These are phyloP conservation scores for Xylaria sp. DNA, from an alignment of 495 filamentous ascomycete genomes.

Conservation along the genomic window DNA sequence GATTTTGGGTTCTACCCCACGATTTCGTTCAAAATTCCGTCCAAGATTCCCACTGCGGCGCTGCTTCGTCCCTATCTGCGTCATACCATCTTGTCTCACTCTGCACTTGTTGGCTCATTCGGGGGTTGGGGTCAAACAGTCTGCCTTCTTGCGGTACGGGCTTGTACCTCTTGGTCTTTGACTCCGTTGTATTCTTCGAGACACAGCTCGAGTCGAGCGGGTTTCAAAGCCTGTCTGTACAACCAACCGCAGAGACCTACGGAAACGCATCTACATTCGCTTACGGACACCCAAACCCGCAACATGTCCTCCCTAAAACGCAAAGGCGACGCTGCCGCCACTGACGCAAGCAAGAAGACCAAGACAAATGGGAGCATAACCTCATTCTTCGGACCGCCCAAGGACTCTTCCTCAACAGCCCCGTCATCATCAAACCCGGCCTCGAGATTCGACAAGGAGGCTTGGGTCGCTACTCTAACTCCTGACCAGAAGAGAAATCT, in stretches of 20 bases:
- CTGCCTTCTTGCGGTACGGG: background rate
- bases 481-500: conserved; percentile 83
- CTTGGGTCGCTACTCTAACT: conserved; percentile 81
- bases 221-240: background rate
- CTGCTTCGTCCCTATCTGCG: conserved; percentile 3
- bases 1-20: background rate
- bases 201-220: background rate
- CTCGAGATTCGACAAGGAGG: conserved; percentile 80
- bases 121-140: background rate
- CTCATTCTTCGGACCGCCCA: conserved; percentile 60
- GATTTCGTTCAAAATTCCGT: background rate
- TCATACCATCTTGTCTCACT: conserved; percentile 1
- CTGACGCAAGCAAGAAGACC: conserved; percentile 69
- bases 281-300: background rate
- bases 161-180: background rate
- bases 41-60: background rate
- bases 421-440: conserved; percentile 33
- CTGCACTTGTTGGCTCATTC: background rate
- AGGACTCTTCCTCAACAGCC: conserved; percentile 33
- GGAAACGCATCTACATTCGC: conserved; percentile 6
- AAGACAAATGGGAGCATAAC: conserved; percentile 65
- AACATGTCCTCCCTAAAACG: conserved; percentile 67
- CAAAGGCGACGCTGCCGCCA: conserved; percentile 61
- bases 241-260: background rate
- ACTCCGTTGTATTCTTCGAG: background rate